A percentile compares a stretch with the other conserved stretches of the same genome.
Evolutionary conservation across 305 asterid species (phyloP).

Genomic region (Rubia occidens): DNA sequence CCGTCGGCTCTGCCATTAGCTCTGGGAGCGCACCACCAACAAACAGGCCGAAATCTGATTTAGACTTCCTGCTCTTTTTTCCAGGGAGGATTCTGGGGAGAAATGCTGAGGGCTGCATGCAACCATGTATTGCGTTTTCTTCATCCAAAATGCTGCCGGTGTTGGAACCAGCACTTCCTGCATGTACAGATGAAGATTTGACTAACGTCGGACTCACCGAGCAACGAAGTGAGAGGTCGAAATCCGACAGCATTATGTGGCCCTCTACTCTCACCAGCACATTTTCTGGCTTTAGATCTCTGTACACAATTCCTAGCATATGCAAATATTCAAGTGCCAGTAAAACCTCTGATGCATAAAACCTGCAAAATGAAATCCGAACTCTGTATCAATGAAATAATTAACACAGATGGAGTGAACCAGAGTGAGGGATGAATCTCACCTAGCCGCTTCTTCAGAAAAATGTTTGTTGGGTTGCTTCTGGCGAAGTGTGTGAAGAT

Average conservation of each 20-base stretch:
- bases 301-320: conserved; percentile 86
- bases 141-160: conserved; percentile 46
- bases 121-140: conserved; percentile 52
- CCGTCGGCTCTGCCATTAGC: conserved; percentile 85
- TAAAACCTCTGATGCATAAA: conserved; percentile 76
- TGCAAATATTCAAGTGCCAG: conserved; percentile 81
- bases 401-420: background rate
- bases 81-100: conserved; percentile 69
- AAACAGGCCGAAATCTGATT: conserved; percentile 74
- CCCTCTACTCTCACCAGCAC: conserved; percentile 84
- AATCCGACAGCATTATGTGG: conserved; percentile 88
- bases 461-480: conserved; percentile 83
- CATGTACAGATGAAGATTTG: conserved; percentile 65
- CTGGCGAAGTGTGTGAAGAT: conserved; percentile 83
- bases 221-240: conserved; percentile 88
- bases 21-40: conserved; percentile 57
- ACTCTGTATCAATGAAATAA: background rate
- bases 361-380: conserved; percentile 31
- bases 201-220: conserved; percentile 79
- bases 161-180: conserved; percentile 5
- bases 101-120: conserved; percentile 63
- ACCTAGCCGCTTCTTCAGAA: conserved; percentile 80
- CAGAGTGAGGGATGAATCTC: background rate
- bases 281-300: conserved; percentile 86
- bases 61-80: conserved; percentile 72